Evolutionary conservation across 306 rosid genomes (phyloP).

Genomic region (Benincasa hispida): DNA sequence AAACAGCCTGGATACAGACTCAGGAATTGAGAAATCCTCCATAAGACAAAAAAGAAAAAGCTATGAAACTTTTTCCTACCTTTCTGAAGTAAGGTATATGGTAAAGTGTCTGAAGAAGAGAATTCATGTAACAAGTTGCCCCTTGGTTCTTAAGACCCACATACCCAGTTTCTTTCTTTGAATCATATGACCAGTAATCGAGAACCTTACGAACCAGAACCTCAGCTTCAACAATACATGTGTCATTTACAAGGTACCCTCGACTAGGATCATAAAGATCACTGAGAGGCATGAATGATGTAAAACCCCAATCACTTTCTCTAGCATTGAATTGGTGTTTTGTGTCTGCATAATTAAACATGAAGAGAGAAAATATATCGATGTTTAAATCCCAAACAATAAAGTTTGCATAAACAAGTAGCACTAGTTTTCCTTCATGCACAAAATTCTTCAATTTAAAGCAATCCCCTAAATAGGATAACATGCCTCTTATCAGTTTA

Average conservation of each 20-base stretch:
- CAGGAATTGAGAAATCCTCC: slow-evolving; percentile 15
- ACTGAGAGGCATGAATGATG: slow-evolving; percentile 74
- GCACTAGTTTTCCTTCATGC: not conserved
- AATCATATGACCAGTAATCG: slow-evolving; percentile 84
- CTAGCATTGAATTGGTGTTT: slow-evolving; percentile 84
- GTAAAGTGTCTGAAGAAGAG: slow-evolving; percentile 84
- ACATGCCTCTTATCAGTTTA: not conserved
- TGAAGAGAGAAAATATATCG: not conserved
- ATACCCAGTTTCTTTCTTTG: slow-evolving; percentile 88
- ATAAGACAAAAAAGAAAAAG: not conserved
- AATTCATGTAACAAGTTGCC: slow-evolving; percentile 98
- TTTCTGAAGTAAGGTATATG: slow-evolving; percentile 90
- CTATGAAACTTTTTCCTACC: slow-evolving; percentile 24
- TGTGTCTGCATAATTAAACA: slow-evolving; percentile 44
- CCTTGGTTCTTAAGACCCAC: slow-evolving; percentile 97
- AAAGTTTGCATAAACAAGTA: not conserved
- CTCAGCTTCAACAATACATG: slow-evolving; percentile 74
- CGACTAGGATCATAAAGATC: slow-evolving; percentile 64
- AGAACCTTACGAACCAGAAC: slow-evolving; percentile 65
- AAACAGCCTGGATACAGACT: slow-evolving; percentile 57
- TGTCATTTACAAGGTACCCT: slow-evolving; percentile 72
- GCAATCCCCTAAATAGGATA: not conserved
- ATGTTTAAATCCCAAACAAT: not conserved
- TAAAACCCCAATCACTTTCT: slow-evolving; percentile 93
- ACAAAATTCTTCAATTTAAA: not conserved